Percentiles rank a stretch among this genome's conserved stretches.
Evolutionary conservation across 805 yeast species (phyloP).

Genomic region (Tetrapisispora phaffii): DNA sequence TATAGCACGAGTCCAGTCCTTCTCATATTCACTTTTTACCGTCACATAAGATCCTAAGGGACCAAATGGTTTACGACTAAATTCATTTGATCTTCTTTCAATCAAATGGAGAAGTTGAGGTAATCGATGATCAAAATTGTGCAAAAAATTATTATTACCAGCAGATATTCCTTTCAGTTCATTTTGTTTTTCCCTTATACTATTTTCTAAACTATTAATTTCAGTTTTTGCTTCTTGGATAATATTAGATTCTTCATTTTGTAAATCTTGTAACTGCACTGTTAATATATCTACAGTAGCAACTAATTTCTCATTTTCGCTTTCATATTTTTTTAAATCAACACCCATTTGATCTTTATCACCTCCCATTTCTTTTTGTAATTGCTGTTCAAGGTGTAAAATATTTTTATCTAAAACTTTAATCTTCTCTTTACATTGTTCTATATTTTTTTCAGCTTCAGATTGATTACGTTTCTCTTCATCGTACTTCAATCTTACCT

Average conservation of each 20-base stretch:
- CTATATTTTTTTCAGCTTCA: conserved; percentile 15
- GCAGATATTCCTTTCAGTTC: conserved; percentile 23
- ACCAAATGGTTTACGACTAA: conserved; percentile 55
- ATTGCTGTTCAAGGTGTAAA: conserved; percentile 18
- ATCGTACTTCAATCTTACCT: conserved; percentile 13
- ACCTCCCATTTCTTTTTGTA: conserved; percentile 25
- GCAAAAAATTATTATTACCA: conserved; percentile 27
- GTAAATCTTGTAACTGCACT: conserved; percentile 10
- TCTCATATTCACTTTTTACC: conserved; percentile 42
- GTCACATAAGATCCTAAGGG: conserved; percentile 63
- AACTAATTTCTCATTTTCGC: conserved; percentile 8
- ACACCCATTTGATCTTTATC: conserved; percentile 22
- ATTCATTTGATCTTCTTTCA: conserved; percentile 26
- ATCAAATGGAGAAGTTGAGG: conserved; percentile 36
- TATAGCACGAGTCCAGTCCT: conserved; percentile 50
- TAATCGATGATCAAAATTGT: conserved; percentile 45
- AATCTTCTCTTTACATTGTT: conserved; percentile 15
- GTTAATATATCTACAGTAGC: conserved; percentile 4
- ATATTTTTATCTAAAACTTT: conserved; percentile 15
- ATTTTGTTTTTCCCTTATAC: conserved; percentile 9
- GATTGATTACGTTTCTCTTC: conserved; percentile 15
- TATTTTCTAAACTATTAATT: conserved; percentile 7
- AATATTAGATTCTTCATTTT: conserved; percentile 10
- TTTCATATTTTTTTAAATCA: conserved; percentile 9
- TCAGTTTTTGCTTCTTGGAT: conserved; percentile 8